A percentile compares a stretch with the other conserved stretches of the same genome.
phyloP scores from a whole-genome alignment of 495 filamentous ascomycete species.

The Corynascus novoguineensis region DNA sequence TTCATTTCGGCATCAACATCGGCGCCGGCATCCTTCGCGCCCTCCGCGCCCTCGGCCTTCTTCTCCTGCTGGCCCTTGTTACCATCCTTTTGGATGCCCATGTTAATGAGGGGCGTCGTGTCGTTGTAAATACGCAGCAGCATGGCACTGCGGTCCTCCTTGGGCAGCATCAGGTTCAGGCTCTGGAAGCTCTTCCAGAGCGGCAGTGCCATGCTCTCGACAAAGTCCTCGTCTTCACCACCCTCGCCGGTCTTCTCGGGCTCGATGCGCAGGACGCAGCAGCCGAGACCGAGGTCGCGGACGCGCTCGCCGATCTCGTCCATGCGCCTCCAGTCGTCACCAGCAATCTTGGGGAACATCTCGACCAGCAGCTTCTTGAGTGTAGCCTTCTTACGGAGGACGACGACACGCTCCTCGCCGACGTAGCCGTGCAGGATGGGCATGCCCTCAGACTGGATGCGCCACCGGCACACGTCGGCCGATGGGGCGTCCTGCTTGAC shows the following conservation, averaged over 20 bases:
- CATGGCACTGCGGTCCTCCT: slow-evolving; percentile 92
- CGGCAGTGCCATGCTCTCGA: slow-evolving; percentile 77
- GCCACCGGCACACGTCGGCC: slow-evolving; percentile 79
- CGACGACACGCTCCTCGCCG: slow-evolving; percentile 68
- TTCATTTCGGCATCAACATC: slow-evolving; percentile 16
- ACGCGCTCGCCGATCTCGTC: slow-evolving; percentile 86
- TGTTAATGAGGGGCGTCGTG: slow-evolving; percentile 62
- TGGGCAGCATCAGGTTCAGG: slow-evolving; percentile 93
- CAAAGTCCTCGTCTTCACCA: slow-evolving; percentile 64
- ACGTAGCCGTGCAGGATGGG: slow-evolving; percentile 83
- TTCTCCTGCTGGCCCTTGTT: slow-evolving; percentile 18
- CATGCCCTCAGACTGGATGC: slow-evolving; percentile 91
- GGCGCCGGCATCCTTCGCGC: slow-evolving; percentile 18
- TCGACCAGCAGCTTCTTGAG: slow-evolving; percentile 75
- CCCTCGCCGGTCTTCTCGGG: no score
- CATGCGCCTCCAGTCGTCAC: slow-evolving; percentile 63
- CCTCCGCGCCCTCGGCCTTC: slow-evolving; percentile 20
- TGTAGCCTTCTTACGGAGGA: slow-evolving; percentile 66
- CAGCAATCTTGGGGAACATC: slow-evolving; percentile 83
- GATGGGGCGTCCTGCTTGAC: slow-evolving; percentile 92
- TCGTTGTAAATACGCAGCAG: slow-evolving; percentile 87
- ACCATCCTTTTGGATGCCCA: slow-evolving; percentile 42
- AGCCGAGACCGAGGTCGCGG: slow-evolving; percentile 74
- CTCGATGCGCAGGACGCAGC: slow-evolving; percentile 81
- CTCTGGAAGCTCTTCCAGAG: slow-evolving; percentile 84